phyloP scores from a whole-genome alignment of 2,329 filamentous ascomycete species.

The Paramyrothecium roridum region DNA sequence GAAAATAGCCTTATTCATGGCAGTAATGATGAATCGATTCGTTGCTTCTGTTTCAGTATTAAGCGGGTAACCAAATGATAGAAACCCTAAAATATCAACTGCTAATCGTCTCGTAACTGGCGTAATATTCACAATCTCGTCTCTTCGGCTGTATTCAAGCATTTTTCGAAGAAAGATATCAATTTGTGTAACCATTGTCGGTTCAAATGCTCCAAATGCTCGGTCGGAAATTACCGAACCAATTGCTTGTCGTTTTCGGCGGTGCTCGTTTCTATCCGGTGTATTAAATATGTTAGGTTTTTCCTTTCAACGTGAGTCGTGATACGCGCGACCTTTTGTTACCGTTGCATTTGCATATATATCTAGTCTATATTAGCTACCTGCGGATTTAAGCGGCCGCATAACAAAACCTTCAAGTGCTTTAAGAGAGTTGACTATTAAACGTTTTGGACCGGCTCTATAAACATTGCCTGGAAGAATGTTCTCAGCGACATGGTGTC shows the following conservation, averaged over 20 bases:
- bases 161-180: neutral
- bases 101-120: neutral
- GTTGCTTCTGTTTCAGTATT: neutral
- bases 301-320: neutral
- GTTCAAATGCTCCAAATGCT: neutral
- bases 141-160: neutral
- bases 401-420: constrained; percentile 10
- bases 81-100: neutral
- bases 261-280: neutral
- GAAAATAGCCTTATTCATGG: neutral
- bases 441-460: constrained; percentile 7
- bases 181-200: neutral
- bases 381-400: too few species aligned
- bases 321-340: neutral
- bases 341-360: neutral
- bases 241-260: neutral
- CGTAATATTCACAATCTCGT: neutral
- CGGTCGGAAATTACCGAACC: neutral
- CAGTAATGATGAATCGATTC: neutral
- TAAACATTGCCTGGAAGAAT: neutral
- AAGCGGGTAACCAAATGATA: neutral
- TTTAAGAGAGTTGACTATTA: constrained; percentile 9
- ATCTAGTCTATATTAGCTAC: neutral
- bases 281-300: neutral
- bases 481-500: neutral